Conservation (phyloP, 2,329 filamentous ascomycete species). For the Hypocrella siamensis region DNA sequence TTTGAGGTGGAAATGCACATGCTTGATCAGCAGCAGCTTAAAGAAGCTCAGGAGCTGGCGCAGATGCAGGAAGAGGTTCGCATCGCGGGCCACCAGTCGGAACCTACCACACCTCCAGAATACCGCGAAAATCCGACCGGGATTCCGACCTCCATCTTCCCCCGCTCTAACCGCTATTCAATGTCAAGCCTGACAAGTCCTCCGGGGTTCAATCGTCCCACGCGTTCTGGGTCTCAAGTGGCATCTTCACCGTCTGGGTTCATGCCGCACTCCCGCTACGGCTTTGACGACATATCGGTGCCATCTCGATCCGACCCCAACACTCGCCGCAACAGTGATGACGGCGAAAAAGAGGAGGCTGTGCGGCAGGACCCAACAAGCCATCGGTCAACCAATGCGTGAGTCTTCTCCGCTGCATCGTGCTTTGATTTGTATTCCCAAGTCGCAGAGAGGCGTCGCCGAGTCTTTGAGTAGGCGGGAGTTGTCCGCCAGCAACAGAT, state of each 20-base stretch:
- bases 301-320: slow-evolving; percentile 76
- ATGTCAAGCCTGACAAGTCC: slow-evolving; percentile 76
- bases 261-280: slow-evolving; percentile 37
- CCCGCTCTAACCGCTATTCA: slow-evolving; percentile 76
- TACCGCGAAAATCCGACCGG: slow-evolving; percentile 57
- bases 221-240: slow-evolving; percentile 63
- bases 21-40: slow-evolving; percentile 70
- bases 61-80: slow-evolving; percentile 63
- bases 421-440: neutral
- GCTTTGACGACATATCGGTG: slow-evolving; percentile 30
- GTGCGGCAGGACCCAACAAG: slow-evolving; percentile 54
- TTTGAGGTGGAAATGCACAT: slow-evolving; percentile 90
- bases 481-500: neutral
- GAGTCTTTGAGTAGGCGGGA: neutral
- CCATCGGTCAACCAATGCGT: slow-evolving; percentile 63
- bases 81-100: slow-evolving; percentile 64
- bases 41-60: slow-evolving; percentile 69
- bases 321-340: slow-evolving; percentile 80
- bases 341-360: slow-evolving; percentile 70
- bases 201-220: slow-evolving; percentile 58
- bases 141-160: slow-evolving; percentile 67
- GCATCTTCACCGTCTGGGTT: slow-evolving; percentile 59
- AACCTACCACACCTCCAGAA: slow-evolving; percentile 92
- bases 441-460: too few species aligned
- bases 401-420: slow-evolving; percentile 29